Conservation (phyloP, 495 filamentous ascomycete species). For the Mytilinidion resinicola region DNA sequence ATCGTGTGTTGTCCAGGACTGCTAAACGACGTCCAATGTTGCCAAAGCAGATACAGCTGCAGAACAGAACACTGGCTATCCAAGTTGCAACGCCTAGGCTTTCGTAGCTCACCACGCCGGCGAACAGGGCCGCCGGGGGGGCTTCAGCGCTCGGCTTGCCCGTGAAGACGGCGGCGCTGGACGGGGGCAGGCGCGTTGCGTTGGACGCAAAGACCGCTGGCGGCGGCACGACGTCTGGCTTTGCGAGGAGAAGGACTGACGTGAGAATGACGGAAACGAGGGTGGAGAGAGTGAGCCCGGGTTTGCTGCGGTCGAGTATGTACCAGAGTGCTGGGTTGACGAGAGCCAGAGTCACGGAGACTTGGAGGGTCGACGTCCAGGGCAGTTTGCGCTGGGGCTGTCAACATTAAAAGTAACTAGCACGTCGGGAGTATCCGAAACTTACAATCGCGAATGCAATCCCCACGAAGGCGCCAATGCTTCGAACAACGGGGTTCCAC, state of each 20-base stretch:
- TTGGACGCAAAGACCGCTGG: conserved; percentile 39
- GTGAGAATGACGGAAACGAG: conserved; percentile 69
- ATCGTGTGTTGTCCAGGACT: conserved; percentile 1
- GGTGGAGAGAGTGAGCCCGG: conserved; percentile 71
- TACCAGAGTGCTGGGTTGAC: conserved; percentile 96
- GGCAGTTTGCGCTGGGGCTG: conserved; percentile 65
- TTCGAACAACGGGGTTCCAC: conserved; percentile 77
- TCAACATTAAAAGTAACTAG: neutral
- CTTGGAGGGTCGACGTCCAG: conserved; percentile 91
- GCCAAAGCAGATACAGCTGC: conserved; percentile 90
- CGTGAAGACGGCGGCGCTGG: conserved; percentile 7
- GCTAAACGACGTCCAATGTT: conserved; percentile 81
- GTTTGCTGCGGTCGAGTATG: conserved; percentile 79
- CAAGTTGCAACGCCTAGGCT: conserved; percentile 74
- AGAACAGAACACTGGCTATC: conserved; percentile 89
- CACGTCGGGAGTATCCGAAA: conserved; percentile 13
- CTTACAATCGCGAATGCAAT: conserved; percentile 94
- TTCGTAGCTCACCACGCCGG: conserved; percentile 60
- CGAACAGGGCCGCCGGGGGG: conserved; percentile 33
- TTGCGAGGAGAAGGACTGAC: conserved; percentile 60
- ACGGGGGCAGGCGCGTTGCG: conserved; percentile 4
- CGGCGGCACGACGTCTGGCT: conserved; percentile 68
- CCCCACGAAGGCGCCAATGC: conserved; percentile 88
- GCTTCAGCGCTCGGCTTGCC: neutral
- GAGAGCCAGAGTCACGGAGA: conserved; percentile 82